These are phyloP conservation scores for Neonectria punicea DNA, from an alignment of 2,329 filamentous ascomycete genomes.

Conservation along the genomic window DNA sequence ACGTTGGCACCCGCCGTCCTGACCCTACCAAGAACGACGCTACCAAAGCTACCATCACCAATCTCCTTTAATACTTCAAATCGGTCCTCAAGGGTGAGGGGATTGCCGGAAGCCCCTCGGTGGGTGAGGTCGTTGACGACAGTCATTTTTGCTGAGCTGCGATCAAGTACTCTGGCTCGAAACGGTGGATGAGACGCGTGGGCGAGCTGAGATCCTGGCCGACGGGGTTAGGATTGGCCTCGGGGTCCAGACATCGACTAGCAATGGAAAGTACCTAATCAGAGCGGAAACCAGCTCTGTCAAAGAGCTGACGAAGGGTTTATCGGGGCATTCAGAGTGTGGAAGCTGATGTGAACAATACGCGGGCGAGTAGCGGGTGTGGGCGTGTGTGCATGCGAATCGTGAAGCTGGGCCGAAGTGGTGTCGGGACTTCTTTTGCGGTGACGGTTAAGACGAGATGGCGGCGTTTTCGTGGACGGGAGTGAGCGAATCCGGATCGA, in stretches of 20 bases:
- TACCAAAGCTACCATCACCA: conserved; percentile 98
- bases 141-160: conserved; percentile 69
- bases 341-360: conserved; percentile 26
- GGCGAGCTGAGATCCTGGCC: conserved; percentile 32
- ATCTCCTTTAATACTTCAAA: conserved; percentile 99
- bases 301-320: conserved; percentile 48
- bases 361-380: conserved; percentile 24
- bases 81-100: conserved; percentile 84
- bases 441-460: conserved; percentile 19
- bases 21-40: conserved; percentile 90
- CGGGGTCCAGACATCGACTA: conserved; percentile 27
- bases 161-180: conserved; percentile 33
- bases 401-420: conserved; percentile 2
- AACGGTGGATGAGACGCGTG: conserved; percentile 31
- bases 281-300: conserved; percentile 46
- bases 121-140: conserved; percentile 78
- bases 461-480: conserved; percentile 21
- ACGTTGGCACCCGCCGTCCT: conserved; percentile 89
- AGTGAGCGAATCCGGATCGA: conserved; percentile 14
- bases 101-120: conserved; percentile 69
- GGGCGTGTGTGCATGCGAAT: conserved; percentile 25
- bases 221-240: conserved; percentile 35
- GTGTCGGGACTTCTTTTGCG: conserved; percentile 21
- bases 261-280: conserved; percentile 39
- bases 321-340: conserved; percentile 51